Evolutionary conservation across 805 yeast genomes (phyloP), one percentile per base, ranked within the genome.

Genomic region (Lachancea lanzarotensis): DNA sequence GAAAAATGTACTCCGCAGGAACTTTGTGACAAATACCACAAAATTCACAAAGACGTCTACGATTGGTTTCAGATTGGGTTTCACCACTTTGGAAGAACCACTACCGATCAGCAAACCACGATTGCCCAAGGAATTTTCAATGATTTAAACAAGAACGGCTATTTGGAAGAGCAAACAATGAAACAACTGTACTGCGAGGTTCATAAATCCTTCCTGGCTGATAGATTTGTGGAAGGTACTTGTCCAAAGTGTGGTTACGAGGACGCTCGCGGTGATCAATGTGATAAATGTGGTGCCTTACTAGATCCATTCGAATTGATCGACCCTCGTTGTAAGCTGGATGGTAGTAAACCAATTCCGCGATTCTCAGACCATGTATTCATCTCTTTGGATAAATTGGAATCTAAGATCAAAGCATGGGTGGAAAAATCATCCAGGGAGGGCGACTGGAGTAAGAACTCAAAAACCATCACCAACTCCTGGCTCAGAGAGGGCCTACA

Each of bases 261-360:
- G 51, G 98, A 93, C 65, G 99, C 99, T 27, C 81, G 98, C 67
- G 99, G 99, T 56, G 99, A 93, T 67, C 99, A 93, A 73, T 93
- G 99, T 76, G 99, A 93, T 67, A 82, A 82, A 59, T 93, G 99
- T 74, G 99, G 98, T 53, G 69, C 71, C 48, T 73, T 93, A 52
- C 74, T 93, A 56, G 85, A 91, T 64, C 96, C 98, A 41, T 84
- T 89, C 59, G 98, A 93, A 68, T 77, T 93, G 64, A 82, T 91
- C 53, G 78, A 90, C 52, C 98, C 99, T 45, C 85, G 95, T 56
- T 93, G 99, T 78, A 91, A 93, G 69, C 69, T 93, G 49, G 98
- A 93, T 62, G 76, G 79, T 54, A 75, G 88, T 38, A 73, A 83
- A 10, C 99, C 99, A 30, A 78, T 78, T 41, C 83, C 84, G 42